A percentile compares a stretch with the other conserved stretches of the same genome.
Evolutionary conservation across 2,329 filamentous ascomycete genomes (phyloP).

Genomic region (Bisporella sp.): DNA sequence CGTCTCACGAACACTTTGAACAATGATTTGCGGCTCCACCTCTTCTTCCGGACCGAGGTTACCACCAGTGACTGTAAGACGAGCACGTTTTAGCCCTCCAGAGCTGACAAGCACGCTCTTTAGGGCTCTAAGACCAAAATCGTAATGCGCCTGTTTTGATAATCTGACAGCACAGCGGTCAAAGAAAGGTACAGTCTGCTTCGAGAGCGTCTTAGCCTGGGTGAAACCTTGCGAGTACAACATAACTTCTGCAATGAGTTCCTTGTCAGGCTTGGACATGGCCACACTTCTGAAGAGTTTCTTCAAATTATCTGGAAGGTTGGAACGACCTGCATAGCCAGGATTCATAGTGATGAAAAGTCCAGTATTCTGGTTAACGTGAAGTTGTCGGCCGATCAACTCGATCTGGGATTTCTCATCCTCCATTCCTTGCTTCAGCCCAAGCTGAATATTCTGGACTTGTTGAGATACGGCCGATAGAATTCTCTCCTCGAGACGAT

Average conservation of each 20-base stretch:
- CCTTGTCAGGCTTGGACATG: slow-evolving; percentile 99
- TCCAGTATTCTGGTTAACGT: slow-evolving; percentile 86
- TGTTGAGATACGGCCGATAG: slow-evolving; percentile 97
- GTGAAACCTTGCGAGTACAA: slow-evolving; percentile 99
- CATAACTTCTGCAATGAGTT: slow-evolving; percentile 99
- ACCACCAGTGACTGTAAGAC: slow-evolving; percentile 54
- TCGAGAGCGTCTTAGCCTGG: slow-evolving; percentile 87
- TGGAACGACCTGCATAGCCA: slow-evolving; percentile 95
- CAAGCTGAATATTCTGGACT: slow-evolving; percentile 98
- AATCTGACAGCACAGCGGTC: slow-evolving; percentile 75
- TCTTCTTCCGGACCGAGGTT: slow-evolving; percentile 59
- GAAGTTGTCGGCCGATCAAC: slow-evolving; percentile 82
- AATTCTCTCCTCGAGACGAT: slow-evolving; percentile 95
- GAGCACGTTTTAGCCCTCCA: slow-evolving; percentile 84
- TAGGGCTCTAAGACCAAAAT: slow-evolving; percentile 93
- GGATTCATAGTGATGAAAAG: slow-evolving; percentile 99
- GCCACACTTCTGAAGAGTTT: slow-evolving; percentile 98
- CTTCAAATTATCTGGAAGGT: slow-evolving; percentile 97
- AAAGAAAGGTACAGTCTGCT: slow-evolving; percentile 97
- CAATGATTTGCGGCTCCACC: slow-evolving; percentile 93
- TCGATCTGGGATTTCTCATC: slow-evolving; percentile 88
- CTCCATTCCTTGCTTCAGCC: slow-evolving; percentile 75
- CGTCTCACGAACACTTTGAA: slow-evolving; percentile 96
- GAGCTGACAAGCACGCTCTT: slow-evolving; percentile 99
- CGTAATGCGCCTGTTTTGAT: slow-evolving; percentile 97